Evolutionary conservation across 108 stramenopile species (phyloP), one percentile per base, ranked within the genome.

Genomic region (Cyclostephanos tholiformis): DNA sequence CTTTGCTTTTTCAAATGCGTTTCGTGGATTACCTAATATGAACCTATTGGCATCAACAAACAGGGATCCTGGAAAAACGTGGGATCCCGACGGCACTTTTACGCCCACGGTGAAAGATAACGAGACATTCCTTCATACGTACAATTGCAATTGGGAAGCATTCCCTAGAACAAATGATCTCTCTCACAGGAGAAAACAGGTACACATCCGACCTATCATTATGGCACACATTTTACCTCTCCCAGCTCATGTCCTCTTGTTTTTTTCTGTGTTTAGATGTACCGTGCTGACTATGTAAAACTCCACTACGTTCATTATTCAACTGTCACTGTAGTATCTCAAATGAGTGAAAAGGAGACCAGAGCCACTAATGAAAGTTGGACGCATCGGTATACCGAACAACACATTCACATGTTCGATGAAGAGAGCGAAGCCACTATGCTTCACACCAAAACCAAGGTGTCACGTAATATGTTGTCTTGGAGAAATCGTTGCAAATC

Each of bases 231-330:
- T 4, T 6, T 52, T 23, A 4, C 32, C 6, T 19, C 25, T 52
- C 0, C 16, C 30, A 10, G 19, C 13, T 67, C 17, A 20, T 16
- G 23, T 0, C 29, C 35, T 6, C 22, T 50, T 23, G 17, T 74
- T 38, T 26, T 46, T 65, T 80, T 66, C 74, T 83, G 63, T 83
- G 83, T 63, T 43, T 67, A 86, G 78, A 83, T 87, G 69, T 87
- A 87, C 63, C 71, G 84, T 23, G 81, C 90, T 23, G 92, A 95
- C 70, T 95, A 88, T 59, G 92, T 95, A 32, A 82, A 77, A 48
- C 79, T 93, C 30, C 92, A 93, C 64, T 95, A 93, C 69, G 86
- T 95, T 12, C 95, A 95, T 66, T 95, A 93, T 72, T 84, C 90
- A 0, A 93, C 92, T 26, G 77, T 91, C 13, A 95, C 95, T 19